These are phyloP conservation scores for Condylostoma magnum DNA, from an alignment of 169 alveolate species.

Conservation along the genomic window DNA sequence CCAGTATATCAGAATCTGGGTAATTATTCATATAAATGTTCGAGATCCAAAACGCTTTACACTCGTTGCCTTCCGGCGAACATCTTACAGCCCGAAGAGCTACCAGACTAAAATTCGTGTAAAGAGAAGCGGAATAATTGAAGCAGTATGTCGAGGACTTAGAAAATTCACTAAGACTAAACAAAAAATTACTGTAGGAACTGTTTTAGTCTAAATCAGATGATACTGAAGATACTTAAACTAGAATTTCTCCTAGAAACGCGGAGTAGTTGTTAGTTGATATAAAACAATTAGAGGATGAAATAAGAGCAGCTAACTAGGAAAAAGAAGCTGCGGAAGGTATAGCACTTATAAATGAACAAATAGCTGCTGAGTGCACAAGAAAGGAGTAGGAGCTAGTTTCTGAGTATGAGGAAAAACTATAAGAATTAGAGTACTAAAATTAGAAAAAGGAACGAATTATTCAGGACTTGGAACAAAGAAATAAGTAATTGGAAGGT, in stretches of 20 bases:
- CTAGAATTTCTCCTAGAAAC: neutral
- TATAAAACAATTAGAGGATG: neutral
- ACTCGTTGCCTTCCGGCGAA: conserved; percentile 20
- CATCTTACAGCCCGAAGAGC: conserved; percentile 13
- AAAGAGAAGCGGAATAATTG: conserved; percentile 3
- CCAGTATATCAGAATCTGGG: too few relatives aligned
- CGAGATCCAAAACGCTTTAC: conserved; percentile 1
- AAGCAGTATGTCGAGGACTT: neutral
- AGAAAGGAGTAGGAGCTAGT: conserved; percentile 20
- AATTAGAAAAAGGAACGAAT: neutral
- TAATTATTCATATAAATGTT: too few relatives aligned
- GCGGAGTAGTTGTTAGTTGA: neutral
- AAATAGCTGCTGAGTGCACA: neutral
- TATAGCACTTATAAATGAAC: conserved; percentile 19
- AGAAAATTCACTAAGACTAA: neutral
- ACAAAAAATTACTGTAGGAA: neutral
- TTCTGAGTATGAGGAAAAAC: conserved; percentile 9
- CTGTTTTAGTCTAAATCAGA: neutral
- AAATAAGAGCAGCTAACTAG: neutral
- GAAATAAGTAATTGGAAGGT: neutral
- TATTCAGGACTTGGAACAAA: neutral
- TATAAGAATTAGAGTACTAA: neutral
- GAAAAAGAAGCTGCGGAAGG: conserved; percentile 14
- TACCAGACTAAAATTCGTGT: conserved; percentile 6
- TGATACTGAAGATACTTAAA: neutral